Conservation (phyloP, 108 stramenopile genomes). For the Pseudonitzschia pungens region DNA sequence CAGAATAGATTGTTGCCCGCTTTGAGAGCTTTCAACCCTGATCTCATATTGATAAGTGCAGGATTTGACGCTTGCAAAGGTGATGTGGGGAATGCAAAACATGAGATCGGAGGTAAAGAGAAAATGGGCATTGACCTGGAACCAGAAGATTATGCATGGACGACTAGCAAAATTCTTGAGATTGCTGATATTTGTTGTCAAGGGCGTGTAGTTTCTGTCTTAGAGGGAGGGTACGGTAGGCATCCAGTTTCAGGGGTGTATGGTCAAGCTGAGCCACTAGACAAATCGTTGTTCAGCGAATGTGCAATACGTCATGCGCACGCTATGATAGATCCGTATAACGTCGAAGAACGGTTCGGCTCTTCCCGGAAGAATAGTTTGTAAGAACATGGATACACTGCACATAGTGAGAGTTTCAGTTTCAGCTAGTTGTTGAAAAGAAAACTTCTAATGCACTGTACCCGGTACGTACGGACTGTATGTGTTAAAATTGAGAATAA, state of each 20-base stretch:
- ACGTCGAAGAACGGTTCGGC: slow-evolving; percentile 46
- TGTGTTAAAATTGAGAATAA: too few species aligned
- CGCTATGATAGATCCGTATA: slow-evolving; percentile 81
- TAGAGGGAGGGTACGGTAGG: slow-evolving; percentile 94
- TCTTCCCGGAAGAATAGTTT: slow-evolving; percentile 11
- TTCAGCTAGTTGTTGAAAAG: too few species aligned
- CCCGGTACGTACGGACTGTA: too few species aligned
- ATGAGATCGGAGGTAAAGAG: slow-evolving; percentile 62
- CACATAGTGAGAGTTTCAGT: too few species aligned
- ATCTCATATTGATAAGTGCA: slow-evolving; percentile 94
- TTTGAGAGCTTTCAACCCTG: slow-evolving; percentile 92
- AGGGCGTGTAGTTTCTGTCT: slow-evolving; percentile 89
- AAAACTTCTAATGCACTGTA: too few species aligned
- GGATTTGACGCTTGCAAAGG: slow-evolving; percentile 96
- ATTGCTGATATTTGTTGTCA: slow-evolving; percentile 89
- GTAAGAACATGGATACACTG: neutral
- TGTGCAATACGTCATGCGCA: slow-evolving; percentile 81
- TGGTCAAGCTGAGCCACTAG: slow-evolving; percentile 31
- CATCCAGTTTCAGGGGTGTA: slow-evolving; percentile 31
- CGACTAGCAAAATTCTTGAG: slow-evolving; percentile 80
- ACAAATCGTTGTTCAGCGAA: slow-evolving; percentile 76
- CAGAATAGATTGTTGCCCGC: slow-evolving; percentile 79
- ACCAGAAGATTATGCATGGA: slow-evolving; percentile 89
- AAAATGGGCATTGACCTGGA: slow-evolving; percentile 79
- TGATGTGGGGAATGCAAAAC: slow-evolving; percentile 88